Base-by-base conservation (phyloP, 73 alveolate genomes). In the Uronychia binucleata region DNA sequence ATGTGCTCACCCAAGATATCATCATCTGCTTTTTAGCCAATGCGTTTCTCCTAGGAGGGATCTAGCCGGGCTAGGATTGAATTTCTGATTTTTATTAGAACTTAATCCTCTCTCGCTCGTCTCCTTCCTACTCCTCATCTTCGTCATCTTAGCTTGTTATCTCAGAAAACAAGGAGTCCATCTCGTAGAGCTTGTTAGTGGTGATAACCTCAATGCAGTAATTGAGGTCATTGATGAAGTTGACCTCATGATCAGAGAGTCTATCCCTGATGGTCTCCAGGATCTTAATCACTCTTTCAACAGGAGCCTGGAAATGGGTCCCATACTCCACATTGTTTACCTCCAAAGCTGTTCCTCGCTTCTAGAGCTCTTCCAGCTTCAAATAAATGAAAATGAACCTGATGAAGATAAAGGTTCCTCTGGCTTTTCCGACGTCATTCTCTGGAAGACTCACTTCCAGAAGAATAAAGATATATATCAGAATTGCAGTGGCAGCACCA, bases 141-240 rank as follows among this genome's bases (percentile, higher is more conserved):
- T n/a, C 1, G 30, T 75, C 32, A 5, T 13, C 58, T 75, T 26
- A 28, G 28, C 58, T 75, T 25, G 28, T 28, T 5, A 26, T 30
- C 30, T 75, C 58, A 75, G 81, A 26, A 30, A 75, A 75, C 8
- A 13, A 5, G n/a, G 59, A 46, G 67, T 46, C n/a, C 81, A 75
- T 75, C 5, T 82, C 89, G 33, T 57, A 82, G 0, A 82, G 89
- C 34, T 82, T 82, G 19, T 77, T 77, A 0, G 83, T 30, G 25
- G 82, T 32, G n/a, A 82, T 58, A 82, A 82, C 74, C 30, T 82
- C 74, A 74, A 82, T 74, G 77, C 89, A 82, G 33, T 82, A 82
- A 75, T 82, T 82, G 1, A 82, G 14, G 30, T 82, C 89, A 46
- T 82, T 78, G 31, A 13, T 11, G 19, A 46, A 19, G 67, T 5